Percentiles rank a stretch among this genome's conserved stretches.
Conservation (phyloP, 2,329 filamentous ascomycete species). For the Aureobasidium sp. region DNA sequence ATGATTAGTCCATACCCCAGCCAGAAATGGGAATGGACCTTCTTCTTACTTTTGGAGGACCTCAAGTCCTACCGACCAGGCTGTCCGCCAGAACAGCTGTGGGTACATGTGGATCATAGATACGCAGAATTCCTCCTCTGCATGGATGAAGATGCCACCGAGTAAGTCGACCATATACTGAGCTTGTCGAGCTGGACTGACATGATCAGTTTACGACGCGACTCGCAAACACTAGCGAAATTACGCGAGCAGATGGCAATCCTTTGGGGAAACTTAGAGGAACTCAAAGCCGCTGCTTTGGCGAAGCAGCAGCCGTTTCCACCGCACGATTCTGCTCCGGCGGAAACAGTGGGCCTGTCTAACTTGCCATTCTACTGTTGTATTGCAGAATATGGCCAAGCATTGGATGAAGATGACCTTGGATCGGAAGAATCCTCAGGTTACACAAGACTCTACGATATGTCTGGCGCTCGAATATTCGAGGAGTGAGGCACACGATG, state of each 20-base stretch:
- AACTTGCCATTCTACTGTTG: constrained; percentile 40
- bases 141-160: constrained; percentile 46
- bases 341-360: constrained; percentile 18
- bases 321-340: background rate
- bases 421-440: constrained; percentile 19
- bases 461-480: constrained; percentile 19
- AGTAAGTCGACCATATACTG: constrained; percentile 36
- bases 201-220: constrained; percentile 46
- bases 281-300: constrained; percentile 45
- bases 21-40: constrained; percentile 70
- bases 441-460: constrained; percentile 28
- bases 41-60: constrained; percentile 71
- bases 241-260: constrained; percentile 65
- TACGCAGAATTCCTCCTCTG: constrained; percentile 50
- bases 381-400: constrained; percentile 35
- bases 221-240: constrained; percentile 39
- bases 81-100: constrained; percentile 45
- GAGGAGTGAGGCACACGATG: background rate
- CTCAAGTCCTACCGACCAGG: constrained; percentile 32
- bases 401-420: constrained; percentile 24
- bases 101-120: constrained; percentile 58
- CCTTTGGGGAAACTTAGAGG: constrained; percentile 81
- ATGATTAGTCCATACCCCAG: constrained; percentile 24
- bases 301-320: background rate
- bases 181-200: background rate